These are phyloP conservation scores for Musa acuminata DNA, from an alignment of 176 grass and related monocot species.

Conservation along the genomic window DNA sequence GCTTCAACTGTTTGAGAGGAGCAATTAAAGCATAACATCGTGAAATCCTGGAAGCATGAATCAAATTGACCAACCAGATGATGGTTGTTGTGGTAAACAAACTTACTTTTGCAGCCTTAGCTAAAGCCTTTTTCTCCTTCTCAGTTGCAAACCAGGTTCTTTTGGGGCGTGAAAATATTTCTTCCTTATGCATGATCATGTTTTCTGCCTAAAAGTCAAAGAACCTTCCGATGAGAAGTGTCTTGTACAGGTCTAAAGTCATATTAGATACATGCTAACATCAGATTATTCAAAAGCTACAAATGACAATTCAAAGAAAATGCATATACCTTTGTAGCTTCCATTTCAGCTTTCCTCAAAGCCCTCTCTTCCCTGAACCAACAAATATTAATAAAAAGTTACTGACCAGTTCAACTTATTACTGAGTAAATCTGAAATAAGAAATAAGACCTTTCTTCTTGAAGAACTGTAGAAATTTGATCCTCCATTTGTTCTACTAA, in stretches of 20 bases:
- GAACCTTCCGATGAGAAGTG: constrained; percentile 9
- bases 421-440: constrained; percentile 3
- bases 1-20: no score
- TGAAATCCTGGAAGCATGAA: neutral
- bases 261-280: constrained; percentile 6
- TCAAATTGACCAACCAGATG: neutral
- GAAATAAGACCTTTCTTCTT: constrained; percentile 64
- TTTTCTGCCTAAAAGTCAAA: constrained; percentile 63
- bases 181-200: constrained; percentile 86
- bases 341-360: constrained; percentile 91
- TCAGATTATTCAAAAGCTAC: constrained; percentile 14
- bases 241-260: neutral
- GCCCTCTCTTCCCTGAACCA: constrained; percentile 67
- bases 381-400: neutral
- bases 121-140: constrained; percentile 78
- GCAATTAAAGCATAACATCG: no score
- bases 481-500: constrained; percentile 79
- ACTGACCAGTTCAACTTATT: neutral
- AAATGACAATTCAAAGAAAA: constrained; percentile 8
- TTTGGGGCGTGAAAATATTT: constrained; percentile 88
- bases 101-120: constrained; percentile 65
- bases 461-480: constrained; percentile 65
- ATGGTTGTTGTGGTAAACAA: constrained; percentile 10
- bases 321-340: constrained; percentile 46
- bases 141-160: constrained; percentile 91